A percentile compares a stretch with the other conserved stretches of the same genome.
phyloP scores from a whole-genome alignment of 306 rosid species.

The Castanea mollissima region DNA sequence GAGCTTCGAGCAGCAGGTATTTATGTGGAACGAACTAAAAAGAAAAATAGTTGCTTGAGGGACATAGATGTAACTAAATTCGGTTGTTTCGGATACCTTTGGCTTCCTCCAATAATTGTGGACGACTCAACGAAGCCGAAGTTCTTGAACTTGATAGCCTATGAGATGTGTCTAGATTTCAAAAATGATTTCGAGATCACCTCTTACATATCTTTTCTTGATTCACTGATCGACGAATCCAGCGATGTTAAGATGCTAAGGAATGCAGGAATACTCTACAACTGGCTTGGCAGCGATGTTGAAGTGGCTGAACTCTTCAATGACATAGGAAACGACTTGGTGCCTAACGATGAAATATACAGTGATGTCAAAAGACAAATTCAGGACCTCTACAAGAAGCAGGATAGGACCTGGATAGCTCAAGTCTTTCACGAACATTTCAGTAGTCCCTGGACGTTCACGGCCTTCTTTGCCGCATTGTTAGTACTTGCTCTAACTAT shows the following conservation, averaged over 20 bases:
- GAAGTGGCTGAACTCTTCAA: too few species aligned
- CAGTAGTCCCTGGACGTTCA: slow-evolving; percentile 26
- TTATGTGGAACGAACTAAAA: background rate
- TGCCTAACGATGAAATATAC: background rate
- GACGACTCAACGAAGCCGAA: too few species aligned
- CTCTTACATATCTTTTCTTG: too few species aligned
- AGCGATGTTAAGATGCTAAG: too few species aligned
- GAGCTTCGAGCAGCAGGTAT: slow-evolving; percentile 10
- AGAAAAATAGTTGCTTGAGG: background rate
- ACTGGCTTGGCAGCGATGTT: too few species aligned
- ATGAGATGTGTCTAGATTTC: too few species aligned
- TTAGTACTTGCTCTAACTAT: background rate
- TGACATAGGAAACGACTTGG: slow-evolving; percentile 9
- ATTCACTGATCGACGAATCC: too few species aligned
- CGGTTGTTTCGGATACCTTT: too few species aligned
- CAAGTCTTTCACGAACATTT: slow-evolving; percentile 16
- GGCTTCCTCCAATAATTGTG: too few species aligned
- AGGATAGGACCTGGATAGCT: slow-evolving; percentile 28
- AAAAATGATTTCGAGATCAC: too few species aligned
- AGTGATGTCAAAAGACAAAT: background rate
- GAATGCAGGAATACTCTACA: too few species aligned
- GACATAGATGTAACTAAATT: background rate
- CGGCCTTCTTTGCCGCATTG: slow-evolving; percentile 6
- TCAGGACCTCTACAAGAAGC: background rate
- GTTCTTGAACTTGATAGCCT: too few species aligned